Evolutionary conservation across 2,329 filamentous ascomycete genomes (phyloP).

Genomic region (Paramyrothecium roridum): DNA sequence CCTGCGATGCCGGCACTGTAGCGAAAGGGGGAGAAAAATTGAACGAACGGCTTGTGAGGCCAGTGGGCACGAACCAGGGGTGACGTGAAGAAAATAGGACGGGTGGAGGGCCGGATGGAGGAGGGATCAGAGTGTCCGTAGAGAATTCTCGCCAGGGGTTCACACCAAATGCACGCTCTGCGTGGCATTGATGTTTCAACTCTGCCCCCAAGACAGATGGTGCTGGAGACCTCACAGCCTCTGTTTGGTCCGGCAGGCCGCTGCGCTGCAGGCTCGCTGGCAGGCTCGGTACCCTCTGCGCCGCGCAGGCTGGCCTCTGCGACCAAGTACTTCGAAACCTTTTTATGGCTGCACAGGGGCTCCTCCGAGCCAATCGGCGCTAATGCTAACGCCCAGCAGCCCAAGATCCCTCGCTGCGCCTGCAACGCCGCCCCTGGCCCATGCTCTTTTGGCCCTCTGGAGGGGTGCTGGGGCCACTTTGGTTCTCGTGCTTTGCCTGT

Average conservation of each 20-base stretch:
- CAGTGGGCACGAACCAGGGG: not conserved
- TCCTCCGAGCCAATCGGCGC: not conserved
- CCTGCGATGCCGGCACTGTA: not conserved
- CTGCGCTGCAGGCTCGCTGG: no score
- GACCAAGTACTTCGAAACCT: not conserved
- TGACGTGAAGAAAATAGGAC: not conserved
- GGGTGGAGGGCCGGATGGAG: not conserved
- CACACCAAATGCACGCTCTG: not conserved
- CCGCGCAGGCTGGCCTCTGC: no score
- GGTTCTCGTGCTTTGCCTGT: not conserved
- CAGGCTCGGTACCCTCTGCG: no score
- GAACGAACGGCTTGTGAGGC: not conserved
- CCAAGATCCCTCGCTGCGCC: not conserved
- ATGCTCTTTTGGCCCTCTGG: not conserved
- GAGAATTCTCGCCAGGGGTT: not conserved
- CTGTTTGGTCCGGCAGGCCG: not conserved
- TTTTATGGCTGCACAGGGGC: not conserved
- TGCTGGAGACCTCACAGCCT: not conserved
- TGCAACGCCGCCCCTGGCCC: not conserved
- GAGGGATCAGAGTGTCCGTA: no score
- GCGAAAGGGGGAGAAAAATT: not conserved
- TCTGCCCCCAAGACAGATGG: not conserved
- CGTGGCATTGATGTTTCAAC: not conserved
- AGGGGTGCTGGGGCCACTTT: not conserved
- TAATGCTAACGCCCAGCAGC: not conserved